A percentile compares a stretch with the other conserved stretches of the same genome.
phyloP scores from a whole-genome alignment of 2,329 filamentous ascomycete genomes.

The Tolypocladium album region DNA sequence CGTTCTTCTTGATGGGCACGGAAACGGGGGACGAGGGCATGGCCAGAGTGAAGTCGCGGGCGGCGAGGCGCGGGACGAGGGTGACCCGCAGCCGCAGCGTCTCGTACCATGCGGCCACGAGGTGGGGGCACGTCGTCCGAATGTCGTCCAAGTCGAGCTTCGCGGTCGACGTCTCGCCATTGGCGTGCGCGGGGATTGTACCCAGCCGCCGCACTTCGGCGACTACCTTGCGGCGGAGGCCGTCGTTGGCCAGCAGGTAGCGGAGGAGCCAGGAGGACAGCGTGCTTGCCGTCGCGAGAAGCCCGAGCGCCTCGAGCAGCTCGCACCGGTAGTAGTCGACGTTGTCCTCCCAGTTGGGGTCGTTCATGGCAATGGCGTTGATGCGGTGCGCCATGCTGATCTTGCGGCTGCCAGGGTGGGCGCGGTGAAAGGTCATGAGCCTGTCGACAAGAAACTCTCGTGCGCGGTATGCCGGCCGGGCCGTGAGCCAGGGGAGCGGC shows the following conservation, averaged over 20 bases:
- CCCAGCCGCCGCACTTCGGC: slow-evolving; percentile 11
- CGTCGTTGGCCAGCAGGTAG: slow-evolving; percentile 12
- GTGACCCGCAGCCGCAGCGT: slow-evolving; percentile 20
- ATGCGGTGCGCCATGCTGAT: slow-evolving; percentile 16
- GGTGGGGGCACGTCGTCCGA: slow-evolving; percentile 15
- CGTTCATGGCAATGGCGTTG: slow-evolving; percentile 17
- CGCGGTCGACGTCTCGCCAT: not conserved
- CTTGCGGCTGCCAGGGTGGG: slow-evolving; percentile 12
- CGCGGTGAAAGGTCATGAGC: slow-evolving; percentile 13
- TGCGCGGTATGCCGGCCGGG: slow-evolving; percentile 13
- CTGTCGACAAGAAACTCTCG: slow-evolving; percentile 13
- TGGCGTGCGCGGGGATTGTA: slow-evolving; percentile 1
- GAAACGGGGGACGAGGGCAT: slow-evolving; percentile 5
- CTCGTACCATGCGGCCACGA: slow-evolving; percentile 20
- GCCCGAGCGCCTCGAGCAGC: slow-evolving; percentile 19
- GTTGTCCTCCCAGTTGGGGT: slow-evolving; percentile 18
- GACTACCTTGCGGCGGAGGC: slow-evolving; percentile 10
- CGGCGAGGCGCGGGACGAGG: slow-evolving; percentile 17
- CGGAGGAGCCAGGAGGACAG: slow-evolving; percentile 18
- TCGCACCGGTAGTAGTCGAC: slow-evolving; percentile 20
- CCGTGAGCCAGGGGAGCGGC: slow-evolving; percentile 14
- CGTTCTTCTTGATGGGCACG: slow-evolving; percentile 13
- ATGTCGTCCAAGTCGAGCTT: slow-evolving; percentile 12
- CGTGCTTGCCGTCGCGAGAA: slow-evolving; percentile 19
- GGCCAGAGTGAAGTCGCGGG: slow-evolving; percentile 14